These are phyloP conservation scores for Microcera coccophila DNA, from an alignment of 2,329 filamentous ascomycete species.

Conservation along the genomic window DNA sequence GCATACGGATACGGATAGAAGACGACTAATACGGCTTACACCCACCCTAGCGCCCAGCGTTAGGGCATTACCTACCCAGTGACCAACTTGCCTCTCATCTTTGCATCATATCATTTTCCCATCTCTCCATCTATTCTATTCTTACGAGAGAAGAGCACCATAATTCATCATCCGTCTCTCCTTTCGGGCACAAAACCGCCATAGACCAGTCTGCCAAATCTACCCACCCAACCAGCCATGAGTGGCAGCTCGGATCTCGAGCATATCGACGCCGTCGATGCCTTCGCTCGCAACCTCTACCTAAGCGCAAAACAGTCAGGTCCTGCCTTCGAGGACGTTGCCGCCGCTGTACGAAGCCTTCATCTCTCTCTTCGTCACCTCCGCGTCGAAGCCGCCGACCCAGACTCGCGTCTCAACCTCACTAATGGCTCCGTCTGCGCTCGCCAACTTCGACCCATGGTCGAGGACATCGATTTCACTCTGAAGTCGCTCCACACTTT, in stretches of 20 bases:
- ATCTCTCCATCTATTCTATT: background rate
- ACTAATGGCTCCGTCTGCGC: constrained; percentile 41
- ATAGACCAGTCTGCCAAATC: background rate
- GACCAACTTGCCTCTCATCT: too few relatives aligned
- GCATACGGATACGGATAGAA: too few relatives aligned
- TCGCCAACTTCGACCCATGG: constrained; percentile 48
- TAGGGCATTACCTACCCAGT: too few relatives aligned
- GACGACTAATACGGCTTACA: too few relatives aligned
- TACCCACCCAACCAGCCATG: constrained; percentile 24
- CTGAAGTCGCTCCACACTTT: constrained; percentile 53
- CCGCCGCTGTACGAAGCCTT: constrained; percentile 48
- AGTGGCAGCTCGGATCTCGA: constrained; percentile 33
- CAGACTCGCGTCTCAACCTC: constrained; percentile 51
- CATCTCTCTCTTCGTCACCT: constrained; percentile 56
- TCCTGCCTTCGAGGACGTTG: constrained; percentile 48
- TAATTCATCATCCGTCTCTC: background rate
- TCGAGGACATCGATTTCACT: constrained; percentile 53
- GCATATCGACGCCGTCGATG: constrained; percentile 54
- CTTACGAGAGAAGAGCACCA: background rate
- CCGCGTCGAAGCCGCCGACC: constrained; percentile 54
- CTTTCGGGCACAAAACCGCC: background rate
- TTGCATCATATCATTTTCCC: too few relatives aligned
- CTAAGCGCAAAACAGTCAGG: constrained; percentile 46
- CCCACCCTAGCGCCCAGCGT: too few relatives aligned
- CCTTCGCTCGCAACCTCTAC: constrained; percentile 53